Evolutionary conservation across 768 basidiomycete species (phyloP), one percentile per base, ranked within the genome.

Genomic region (Russula sp.): DNA sequence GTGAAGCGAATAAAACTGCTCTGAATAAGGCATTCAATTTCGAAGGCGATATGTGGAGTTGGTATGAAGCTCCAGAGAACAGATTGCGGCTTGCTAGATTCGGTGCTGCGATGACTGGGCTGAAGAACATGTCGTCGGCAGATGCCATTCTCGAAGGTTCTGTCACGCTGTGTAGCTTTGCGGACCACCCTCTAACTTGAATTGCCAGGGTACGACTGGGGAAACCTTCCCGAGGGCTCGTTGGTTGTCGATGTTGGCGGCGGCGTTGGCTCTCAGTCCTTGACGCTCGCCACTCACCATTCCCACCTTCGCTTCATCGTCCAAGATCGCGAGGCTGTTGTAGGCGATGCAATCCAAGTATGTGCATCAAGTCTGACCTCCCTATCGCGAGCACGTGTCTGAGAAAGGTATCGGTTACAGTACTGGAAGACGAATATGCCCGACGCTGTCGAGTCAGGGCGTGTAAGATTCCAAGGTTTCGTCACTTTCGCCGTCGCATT

Each of bases 231-330:
- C 6, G 31, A 58, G 16, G 72, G 67, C 9, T 57, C 64, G 0
- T 22, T 70, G 2, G 63, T 77, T 22, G 73, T 76, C 20, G 76
- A 76, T 54, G 73, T 77, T 9, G 75, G 74, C 2, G 73, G 72
- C 1, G 75, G 73, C 0, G 59, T 75, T 27, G 75, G 75, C 10
- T 53, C 65, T 10, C 57, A 65, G n/a, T 52, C 70, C 3, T 48
- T 75, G 39, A 59, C 60, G 1, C 57, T 77, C 4, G 70, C 71
- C 11, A 42, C 66, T 40, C 55, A 35, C 3, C 52, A 66, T n/a
- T 68, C 71, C 0, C 59, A 73, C n/a, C 59, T 75, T 48, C 70
- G 66, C 32, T 61, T 71, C 59, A 48, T 75, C 16, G 55, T 75
- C 13, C 74, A 77, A 45, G 76, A 77, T 63, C 71, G 68, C 7